Evolutionary conservation across 1,284 basidiomycete species (phyloP).

Genomic region (Testicularia cyperi): DNA sequence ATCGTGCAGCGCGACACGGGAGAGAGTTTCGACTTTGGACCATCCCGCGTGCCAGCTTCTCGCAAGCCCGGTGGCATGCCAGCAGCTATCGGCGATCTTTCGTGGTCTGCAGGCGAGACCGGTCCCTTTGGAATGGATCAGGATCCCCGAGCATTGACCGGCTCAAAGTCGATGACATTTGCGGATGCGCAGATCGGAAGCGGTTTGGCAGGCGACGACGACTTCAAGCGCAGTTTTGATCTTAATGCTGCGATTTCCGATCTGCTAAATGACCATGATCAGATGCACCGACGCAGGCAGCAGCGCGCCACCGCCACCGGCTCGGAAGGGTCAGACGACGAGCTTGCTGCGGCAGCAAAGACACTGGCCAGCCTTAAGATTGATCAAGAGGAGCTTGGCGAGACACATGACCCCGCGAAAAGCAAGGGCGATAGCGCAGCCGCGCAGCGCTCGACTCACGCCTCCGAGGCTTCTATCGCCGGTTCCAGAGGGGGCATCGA

Average conservation of each 20-base stretch:
- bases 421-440: not conserved
- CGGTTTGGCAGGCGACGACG: slow-evolving; percentile 12
- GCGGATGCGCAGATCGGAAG: slow-evolving; percentile 25
- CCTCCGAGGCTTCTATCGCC: not conserved
- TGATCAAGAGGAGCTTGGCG: no score
- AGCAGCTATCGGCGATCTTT: slow-evolving; percentile 45
- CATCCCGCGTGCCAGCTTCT: no score
- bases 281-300: slow-evolving; percentile 33
- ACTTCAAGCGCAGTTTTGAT: slow-evolving; percentile 48
- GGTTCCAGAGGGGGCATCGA: not conserved
- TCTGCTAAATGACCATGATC: slow-evolving; percentile 46
- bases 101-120: slow-evolving; percentile 52
- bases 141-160: slow-evolving; percentile 6
- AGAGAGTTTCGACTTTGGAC: no score
- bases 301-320: slow-evolving; percentile 19
- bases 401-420: not conserved
- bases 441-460: no score
- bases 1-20: slow-evolving; percentile 14
- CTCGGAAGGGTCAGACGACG: slow-evolving; percentile 4
- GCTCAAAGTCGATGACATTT: slow-evolving; percentile 25
- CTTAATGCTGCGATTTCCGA: slow-evolving; percentile 53
- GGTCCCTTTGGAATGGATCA: slow-evolving; percentile 42
- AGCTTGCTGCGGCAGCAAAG: slow-evolving; percentile 1
- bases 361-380: not conserved
- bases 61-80: not conserved